A percentile compares a stretch with the other conserved stretches of the same genome.
Evolutionary conservation across 2,329 filamentous ascomycete species (phyloP).

Genomic region (Lizonia empirigonia): DNA sequence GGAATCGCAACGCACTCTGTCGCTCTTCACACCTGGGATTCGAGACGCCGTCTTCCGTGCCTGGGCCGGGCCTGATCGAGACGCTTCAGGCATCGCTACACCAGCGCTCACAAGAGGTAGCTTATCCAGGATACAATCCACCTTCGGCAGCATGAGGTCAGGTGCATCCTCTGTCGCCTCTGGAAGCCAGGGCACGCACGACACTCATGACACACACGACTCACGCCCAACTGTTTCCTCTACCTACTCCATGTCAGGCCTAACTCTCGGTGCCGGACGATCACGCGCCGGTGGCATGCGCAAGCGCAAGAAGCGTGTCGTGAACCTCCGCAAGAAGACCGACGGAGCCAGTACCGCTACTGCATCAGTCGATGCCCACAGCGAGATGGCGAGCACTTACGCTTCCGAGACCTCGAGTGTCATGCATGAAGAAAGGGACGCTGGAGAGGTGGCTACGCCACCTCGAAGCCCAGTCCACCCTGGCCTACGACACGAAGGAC

Average conservation of each 20-base stretch:
- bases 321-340: conserved; percentile 74
- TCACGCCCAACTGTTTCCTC: conserved; percentile 71
- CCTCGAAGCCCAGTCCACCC: conserved; percentile 37
- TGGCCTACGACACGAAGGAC: conserved; percentile 30
- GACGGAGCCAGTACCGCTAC: conserved; percentile 55
- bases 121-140: conserved; percentile 55
- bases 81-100: conserved; percentile 58
- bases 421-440: conserved; percentile 41
- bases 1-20: conserved; percentile 87
- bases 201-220: conserved; percentile 49
- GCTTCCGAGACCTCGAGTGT: conserved; percentile 61
- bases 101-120: conserved; percentile 52
- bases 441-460: conserved; percentile 42
- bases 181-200: conserved; percentile 53
- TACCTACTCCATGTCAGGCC: conserved; percentile 62
- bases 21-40: conserved; percentile 90
- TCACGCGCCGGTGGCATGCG: conserved; percentile 67
- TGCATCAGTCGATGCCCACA: conserved; percentile 58
- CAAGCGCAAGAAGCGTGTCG: conserved; percentile 83
- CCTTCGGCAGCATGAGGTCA: conserved; percentile 56
- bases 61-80: conserved; percentile 81
- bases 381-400: conserved; percentile 59
- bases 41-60: conserved; percentile 88
- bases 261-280: conserved; percentile 67
- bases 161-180: conserved; percentile 43